A percentile compares a stretch with the other conserved stretches of the same genome.
Conservation (phyloP, 345 rosid species). For the Raphanus sativus region DNA sequence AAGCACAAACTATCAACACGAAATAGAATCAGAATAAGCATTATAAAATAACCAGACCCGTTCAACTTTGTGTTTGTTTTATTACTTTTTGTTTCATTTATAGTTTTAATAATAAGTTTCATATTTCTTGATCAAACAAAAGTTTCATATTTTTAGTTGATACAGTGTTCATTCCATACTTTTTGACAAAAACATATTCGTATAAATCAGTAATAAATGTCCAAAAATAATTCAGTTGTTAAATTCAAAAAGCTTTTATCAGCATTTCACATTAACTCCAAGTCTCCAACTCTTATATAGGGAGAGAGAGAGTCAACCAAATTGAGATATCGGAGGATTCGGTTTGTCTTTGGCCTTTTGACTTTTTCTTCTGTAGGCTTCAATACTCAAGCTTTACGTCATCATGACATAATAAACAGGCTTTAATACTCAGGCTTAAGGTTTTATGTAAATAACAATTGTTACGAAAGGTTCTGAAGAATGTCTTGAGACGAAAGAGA, state of each 20-base stretch:
- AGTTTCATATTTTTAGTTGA: background rate
- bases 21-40: background rate
- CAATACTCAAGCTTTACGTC: slow-evolving; percentile 26
- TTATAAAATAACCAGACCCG: slow-evolving; percentile 7
- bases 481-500: slow-evolving; percentile 10
- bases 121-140: too few species aligned
- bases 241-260: slow-evolving; percentile 1
- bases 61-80: slow-evolving; percentile 7
- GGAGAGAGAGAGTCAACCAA: slow-evolving; percentile 24
- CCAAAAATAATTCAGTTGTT: background rate
- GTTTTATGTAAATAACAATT: background rate
- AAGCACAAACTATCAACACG: background rate
- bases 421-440: too few species aligned
- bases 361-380: slow-evolving; percentile 21
- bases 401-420: background rate
- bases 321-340: slow-evolving; percentile 37
- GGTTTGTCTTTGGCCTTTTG: slow-evolving; percentile 37
- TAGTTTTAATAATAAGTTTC: background rate
- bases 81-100: background rate
- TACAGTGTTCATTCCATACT: background rate
- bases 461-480: background rate
- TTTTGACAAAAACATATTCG: background rate
- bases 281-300: background rate
- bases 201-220: background rate
- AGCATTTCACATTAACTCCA: slow-evolving; percentile 27